Evolutionary conservation across 179 eudicot species (phyloP).

Genomic region (Drosera spatulata): DNA sequence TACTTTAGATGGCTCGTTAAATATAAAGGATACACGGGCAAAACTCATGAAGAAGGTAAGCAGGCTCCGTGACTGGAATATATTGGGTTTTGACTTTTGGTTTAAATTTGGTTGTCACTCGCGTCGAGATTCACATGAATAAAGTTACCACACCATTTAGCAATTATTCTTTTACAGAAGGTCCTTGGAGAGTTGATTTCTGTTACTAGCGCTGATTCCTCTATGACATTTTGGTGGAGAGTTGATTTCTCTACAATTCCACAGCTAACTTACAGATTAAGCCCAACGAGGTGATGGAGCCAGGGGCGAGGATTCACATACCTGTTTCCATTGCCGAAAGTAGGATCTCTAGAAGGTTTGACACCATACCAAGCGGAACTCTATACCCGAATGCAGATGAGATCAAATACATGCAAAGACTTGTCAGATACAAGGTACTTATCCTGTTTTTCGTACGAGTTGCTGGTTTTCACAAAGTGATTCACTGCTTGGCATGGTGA

Average conservation of each 20-base stretch:
- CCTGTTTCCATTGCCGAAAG: constrained; percentile 81
- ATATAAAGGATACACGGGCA: constrained; percentile 10
- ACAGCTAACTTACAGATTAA: constrained; percentile 65
- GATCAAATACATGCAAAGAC: constrained; percentile 79
- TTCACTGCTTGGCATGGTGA: too few species aligned
- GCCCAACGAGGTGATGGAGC: constrained; percentile 73
- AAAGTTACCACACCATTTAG: too few species aligned
- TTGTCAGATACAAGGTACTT: constrained; percentile 76
- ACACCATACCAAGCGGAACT: constrained; percentile 83
- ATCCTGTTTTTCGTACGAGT: neutral
- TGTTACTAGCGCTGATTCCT: constrained; percentile 3
- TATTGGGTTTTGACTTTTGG: neutral
- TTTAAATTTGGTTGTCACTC: neutral
- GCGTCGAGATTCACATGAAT: neutral
- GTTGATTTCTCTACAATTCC: constrained; percentile 34
- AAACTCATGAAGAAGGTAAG: constrained; percentile 48
- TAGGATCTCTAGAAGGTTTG: constrained; percentile 75
- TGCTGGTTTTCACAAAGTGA: neutral
- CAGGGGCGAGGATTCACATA: constrained; percentile 46
- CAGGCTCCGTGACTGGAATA: neutral
- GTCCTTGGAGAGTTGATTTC: neutral
- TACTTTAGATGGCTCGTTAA: constrained; percentile 10
- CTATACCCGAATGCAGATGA: constrained; percentile 91
- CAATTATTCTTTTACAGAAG: neutral
- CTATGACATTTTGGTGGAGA: constrained; percentile 12